Evolutionary conservation across 2,329 filamentous ascomycete genomes (phyloP), one percentile per base, ranked within the genome.

Genomic region (Eurotiales sp.): DNA sequence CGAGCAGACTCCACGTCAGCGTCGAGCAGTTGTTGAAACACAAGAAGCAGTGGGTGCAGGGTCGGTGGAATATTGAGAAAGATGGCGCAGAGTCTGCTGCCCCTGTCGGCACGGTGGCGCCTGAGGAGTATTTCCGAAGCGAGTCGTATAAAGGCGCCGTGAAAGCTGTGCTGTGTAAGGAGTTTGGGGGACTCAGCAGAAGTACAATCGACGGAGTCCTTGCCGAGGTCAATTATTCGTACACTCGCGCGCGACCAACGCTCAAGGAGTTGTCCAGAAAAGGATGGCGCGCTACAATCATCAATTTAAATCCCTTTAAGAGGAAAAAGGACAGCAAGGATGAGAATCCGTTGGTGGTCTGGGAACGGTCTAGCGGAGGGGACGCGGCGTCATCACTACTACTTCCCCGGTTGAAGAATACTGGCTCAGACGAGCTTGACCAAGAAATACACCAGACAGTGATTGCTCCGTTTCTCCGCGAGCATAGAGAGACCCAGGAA

Each of bases 201-300:
- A 76, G 72, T 58, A 67, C 70, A 1, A 60, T 77, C 11, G 71
- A 75, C 23, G 74, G 68, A 15, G 74, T 77, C 7, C 60, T 77
- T 21, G 74, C 74, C 3, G 74, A 77, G 55, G 68, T 67, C 25
- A 77, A 77, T 51, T 74, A 70, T 53, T 73, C 70, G 23, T 77
- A 77, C 49, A 60, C 61, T 8, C 61, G 66, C 11, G 72, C 74
- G 8, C 63, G 75, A 12, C 72, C 73, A 19, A 72, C 63, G 3
- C 60, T 77, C 6, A 67, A 66, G 36, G 70, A 71, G 32, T 59
- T 77, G 2, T 69, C 72, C 14, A 65, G 64, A 43, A 72, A 68
- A 51, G 72, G 68, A 12, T 77, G 74, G 74, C 68, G 73, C 11
- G 70, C 66, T 12, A 71, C 72, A 2, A 61, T 76, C 46, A 70